Evolutionary conservation across 2,329 filamentous ascomycete genomes (phyloP).

Genomic region (Alternaria arbusti): DNA sequence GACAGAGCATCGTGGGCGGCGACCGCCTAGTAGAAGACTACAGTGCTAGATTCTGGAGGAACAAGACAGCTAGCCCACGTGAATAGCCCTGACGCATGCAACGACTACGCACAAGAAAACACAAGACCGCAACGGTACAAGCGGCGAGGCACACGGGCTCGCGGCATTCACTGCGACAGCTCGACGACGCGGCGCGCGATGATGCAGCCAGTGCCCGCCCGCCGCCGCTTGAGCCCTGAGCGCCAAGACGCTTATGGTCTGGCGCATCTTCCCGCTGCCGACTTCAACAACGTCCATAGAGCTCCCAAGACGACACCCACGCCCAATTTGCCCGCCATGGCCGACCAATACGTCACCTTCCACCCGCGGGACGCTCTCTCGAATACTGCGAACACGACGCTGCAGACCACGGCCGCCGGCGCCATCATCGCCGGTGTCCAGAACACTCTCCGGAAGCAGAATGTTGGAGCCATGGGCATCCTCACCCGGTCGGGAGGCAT

Average conservation of each 20-base stretch:
- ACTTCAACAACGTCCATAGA: constrained; percentile 4
- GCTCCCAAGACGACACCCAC: constrained; percentile 25
- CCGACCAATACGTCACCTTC: constrained; percentile 56
- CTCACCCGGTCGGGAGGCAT: constrained; percentile 79
- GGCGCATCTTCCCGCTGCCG: constrained; percentile 10
- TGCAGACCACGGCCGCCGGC: constrained; percentile 71
- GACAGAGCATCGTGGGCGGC: constrained; percentile 24
- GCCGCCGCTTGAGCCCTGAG: background rate
- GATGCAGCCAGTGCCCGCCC: constrained; percentile 9
- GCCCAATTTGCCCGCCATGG: constrained; percentile 45
- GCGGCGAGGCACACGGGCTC: constrained; percentile 1
- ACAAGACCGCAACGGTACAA: background rate
- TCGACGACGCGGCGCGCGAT: constrained; percentile 12
- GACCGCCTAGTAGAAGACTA: constrained; percentile 13
- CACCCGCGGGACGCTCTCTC: constrained; percentile 77
- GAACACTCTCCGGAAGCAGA: constrained; percentile 84
- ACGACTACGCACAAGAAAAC: background rate
- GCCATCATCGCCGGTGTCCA: constrained; percentile 78
- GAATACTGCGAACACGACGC: constrained; percentile 67
- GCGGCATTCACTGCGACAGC: background rate
- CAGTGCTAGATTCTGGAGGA: background rate
- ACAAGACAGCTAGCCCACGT: background rate
- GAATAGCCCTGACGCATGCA: background rate
- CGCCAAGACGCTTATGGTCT: constrained; percentile 12
- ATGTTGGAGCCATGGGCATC: constrained; percentile 80